phyloP scores from a whole-genome alignment of 148 eudicot genomes.

The Diospyros kaki region DNA sequence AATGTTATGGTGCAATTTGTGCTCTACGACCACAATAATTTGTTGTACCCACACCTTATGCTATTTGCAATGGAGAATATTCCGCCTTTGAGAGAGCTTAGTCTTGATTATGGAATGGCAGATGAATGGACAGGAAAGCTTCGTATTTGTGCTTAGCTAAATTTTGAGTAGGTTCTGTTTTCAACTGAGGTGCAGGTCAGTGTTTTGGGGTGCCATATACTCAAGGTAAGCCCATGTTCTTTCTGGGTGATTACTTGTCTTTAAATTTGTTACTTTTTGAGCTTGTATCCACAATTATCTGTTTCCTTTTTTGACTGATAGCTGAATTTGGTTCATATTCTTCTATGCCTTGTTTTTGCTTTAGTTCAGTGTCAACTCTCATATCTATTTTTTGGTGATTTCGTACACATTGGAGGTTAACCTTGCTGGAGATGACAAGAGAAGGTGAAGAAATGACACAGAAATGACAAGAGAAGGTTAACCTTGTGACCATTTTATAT shows the following conservation, averaged over 20 bases:
- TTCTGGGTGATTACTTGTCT: not conserved
- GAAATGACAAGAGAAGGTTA: too few species aligned
- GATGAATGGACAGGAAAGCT: conserved; percentile 70
- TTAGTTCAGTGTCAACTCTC: not conserved
- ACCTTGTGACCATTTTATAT: too few species aligned
- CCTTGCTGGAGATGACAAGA: too few species aligned
- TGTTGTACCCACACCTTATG: conserved; percentile 77
- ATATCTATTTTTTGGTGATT: not conserved
- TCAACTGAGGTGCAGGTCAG: conserved; percentile 22
- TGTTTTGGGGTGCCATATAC: conserved; percentile 16
- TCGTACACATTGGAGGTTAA: too few species aligned
- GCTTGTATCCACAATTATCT: not conserved
- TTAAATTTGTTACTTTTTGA: not conserved
- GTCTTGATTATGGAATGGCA: conserved; percentile 82
- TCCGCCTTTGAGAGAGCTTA: conserved; percentile 86
- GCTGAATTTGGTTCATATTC: not conserved
- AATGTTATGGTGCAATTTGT: conserved; percentile 83
- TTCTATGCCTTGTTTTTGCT: conserved; percentile 8
- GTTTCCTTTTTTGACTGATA: not conserved
- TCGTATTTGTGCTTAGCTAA: conserved; percentile 47
- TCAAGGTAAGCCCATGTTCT: conserved; percentile 27
- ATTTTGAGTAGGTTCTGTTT: conserved; percentile 12
- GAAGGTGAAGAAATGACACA: too few species aligned
- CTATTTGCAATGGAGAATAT: conserved; percentile 83
- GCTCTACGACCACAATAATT: conserved; percentile 69